Percentiles rank a stretch among this genome's conserved stretches.
Conservation (phyloP, 2,329 filamentous ascomycete species). For the Phoma herbarum region DNA sequence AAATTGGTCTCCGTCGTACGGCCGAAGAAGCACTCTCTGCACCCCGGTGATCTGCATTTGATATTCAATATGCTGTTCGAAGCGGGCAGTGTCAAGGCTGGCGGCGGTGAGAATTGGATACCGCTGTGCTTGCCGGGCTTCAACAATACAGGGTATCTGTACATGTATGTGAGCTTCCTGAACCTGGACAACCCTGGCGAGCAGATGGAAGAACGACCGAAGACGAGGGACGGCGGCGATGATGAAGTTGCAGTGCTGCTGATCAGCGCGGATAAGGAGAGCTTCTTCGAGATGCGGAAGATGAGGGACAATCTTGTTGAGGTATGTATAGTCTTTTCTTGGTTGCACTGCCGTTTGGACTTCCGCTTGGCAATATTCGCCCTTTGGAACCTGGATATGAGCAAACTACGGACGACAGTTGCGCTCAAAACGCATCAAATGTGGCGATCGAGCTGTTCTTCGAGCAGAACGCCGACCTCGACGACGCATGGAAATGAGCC, state of each 20-base stretch:
- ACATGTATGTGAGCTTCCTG: slow-evolving; percentile 99
- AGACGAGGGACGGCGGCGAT: slow-evolving; percentile 56
- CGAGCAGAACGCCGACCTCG: not conserved
- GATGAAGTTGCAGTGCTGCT: slow-evolving; percentile 88
- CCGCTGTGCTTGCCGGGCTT: slow-evolving; percentile 95
- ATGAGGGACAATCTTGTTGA: slow-evolving; percentile 70
- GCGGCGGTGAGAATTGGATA: slow-evolving; percentile 97
- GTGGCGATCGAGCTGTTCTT: slow-evolving; percentile 1
- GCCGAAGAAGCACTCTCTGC: slow-evolving; percentile 92
- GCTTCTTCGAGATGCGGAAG: slow-evolving; percentile 86
- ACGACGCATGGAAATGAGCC: not conserved
- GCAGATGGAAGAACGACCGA: slow-evolving; percentile 53
- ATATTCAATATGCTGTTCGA: slow-evolving; percentile 99
- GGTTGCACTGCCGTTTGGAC: not conserved
- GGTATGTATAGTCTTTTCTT: slow-evolving; percentile 50
- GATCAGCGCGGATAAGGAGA: slow-evolving; percentile 91
- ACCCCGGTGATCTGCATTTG: slow-evolving; percentile 92
- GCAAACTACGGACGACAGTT: not conserved
- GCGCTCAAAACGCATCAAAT: not conserved
- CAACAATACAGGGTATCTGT: slow-evolving; percentile 94
- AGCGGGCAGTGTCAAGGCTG: slow-evolving; percentile 88
- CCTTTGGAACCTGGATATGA: not conserved
- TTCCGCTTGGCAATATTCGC: not conserved
- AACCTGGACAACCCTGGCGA: slow-evolving; percentile 63
- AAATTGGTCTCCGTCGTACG: slow-evolving; percentile 93